Base-by-base conservation (phyloP, 805 yeast species). In the Ogataea zsoltii region DNA sequence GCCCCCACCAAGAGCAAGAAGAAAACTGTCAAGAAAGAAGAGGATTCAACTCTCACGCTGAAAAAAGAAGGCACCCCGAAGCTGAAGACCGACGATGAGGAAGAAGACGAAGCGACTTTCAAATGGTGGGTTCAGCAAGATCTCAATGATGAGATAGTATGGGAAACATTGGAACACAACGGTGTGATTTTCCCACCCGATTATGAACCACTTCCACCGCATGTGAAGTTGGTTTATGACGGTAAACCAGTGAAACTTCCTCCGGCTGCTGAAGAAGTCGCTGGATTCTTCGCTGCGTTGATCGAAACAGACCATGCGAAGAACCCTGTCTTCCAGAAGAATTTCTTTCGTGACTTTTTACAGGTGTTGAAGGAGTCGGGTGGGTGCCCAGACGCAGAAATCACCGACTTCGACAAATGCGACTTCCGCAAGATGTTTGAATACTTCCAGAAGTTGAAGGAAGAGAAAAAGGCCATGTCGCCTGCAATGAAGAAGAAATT, bases 181-280 rank as follows among this genome's bases (percentile, higher is more conserved):
- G 99, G 99, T 57, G 97, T 92, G 11, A 68, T 91, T 26, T 92
- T 92, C 58, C 97, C 99, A 2, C 97, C 98, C 0, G 85, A 80
- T 2, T 92, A 92, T 63, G 91, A 85, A 60, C 90, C 94, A 3
- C 68, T 92, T 35, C 98, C 98, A 0, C 69, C 78, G 4, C 76
- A 79, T 57, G 86, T 91, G 32, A 88, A 85, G 60, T 56, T 92
- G 42, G 75, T 79, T 47, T 91, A 92, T 58, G 85, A 85, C 54
- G 88, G 88, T 0, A 74, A 78, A 53, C 87, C 94, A 0, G 91
- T 91, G 0, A 71, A 71, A 23, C 71, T 92, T 46, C 92, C 96
- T 1, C 68, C 71, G 1, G 86, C 75, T 45, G 97, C 97, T 2
- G 99, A 92, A 67, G 98, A 92, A 65, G 97, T 92, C 29, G 98